phyloP scores from a whole-genome alignment of 371 early-diverging fungal species.

The Mortierella sp. region DNA sequence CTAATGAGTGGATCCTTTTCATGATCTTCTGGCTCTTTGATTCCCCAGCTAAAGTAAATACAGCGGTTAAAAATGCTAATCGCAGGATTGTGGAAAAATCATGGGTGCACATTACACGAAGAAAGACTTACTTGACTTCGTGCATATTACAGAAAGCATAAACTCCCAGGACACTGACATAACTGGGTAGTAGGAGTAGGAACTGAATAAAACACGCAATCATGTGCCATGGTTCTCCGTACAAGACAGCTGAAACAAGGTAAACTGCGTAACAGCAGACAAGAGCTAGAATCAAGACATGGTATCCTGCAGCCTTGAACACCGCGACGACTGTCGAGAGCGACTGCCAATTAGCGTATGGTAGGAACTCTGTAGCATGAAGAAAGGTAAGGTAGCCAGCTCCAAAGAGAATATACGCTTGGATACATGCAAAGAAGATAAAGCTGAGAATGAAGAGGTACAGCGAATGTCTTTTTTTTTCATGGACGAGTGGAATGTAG shows the following conservation, averaged over 20 bases:
- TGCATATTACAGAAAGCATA: slow-evolving; percentile 77
- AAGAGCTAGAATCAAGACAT: slow-evolving; percentile 49
- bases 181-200: slow-evolving; percentile 85
- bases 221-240: slow-evolving; percentile 95
- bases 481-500: too few species aligned
- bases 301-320: slow-evolving; percentile 54
- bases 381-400: slow-evolving; percentile 66
- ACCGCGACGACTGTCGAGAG: slow-evolving; percentile 45
- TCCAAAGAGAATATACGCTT: slow-evolving; percentile 67
- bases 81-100: neutral
- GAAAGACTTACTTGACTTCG: slow-evolving; percentile 65
- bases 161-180: slow-evolving; percentile 84
- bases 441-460: slow-evolving; percentile 83
- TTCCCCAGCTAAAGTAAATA: slow-evolving; percentile 82
- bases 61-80: neutral
- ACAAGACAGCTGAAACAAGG: slow-evolving; percentile 78
- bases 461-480: slow-evolving; percentile 63
- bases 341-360: slow-evolving; percentile 45
- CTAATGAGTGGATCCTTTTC: slow-evolving; percentile 53
- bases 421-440: slow-evolving; percentile 66
- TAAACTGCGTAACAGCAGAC: slow-evolving; percentile 80
- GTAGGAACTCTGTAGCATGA: slow-evolving; percentile 45
- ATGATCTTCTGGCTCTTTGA: slow-evolving; percentile 72
- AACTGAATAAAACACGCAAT: slow-evolving; percentile 90
- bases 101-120: neutral